Base-by-base conservation (phyloP, 495 filamentous ascomycete species). In the Pyrenopolyporus hunteri region DNA sequence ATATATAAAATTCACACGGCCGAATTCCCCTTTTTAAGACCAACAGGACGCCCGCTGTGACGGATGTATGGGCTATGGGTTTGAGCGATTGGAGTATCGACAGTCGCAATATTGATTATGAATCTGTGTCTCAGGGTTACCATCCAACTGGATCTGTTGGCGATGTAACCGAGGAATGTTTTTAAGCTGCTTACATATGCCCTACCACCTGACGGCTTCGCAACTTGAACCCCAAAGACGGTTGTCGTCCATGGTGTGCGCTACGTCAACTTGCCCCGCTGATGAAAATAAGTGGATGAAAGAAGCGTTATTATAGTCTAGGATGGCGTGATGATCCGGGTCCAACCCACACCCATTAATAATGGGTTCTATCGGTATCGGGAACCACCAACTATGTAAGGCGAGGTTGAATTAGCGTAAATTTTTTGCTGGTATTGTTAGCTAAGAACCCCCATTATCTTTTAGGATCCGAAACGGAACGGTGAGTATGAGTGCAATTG, bases 251-350 rank as follows among this genome's bases (percentile, higher is more conserved):
- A 23, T 1, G 8, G n/a, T 8, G 17, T 29, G 13, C 9, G 17
- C 36, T 7, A 43, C 45, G 42, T 25, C 36, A 16, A 16, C 40
- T 17, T 51, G 28, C 59, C 45, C 39, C 39, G 46, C 46, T 33
- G 17, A 49, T 37, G 19, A 25, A 11, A 26, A 29, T n/a, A 25
- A 20, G 44, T 17, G 7, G 22, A 50, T 39, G 20, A 22, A 8
- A 10, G 32, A 33, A 29, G 28, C 53, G 60, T 53, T 46, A 63
- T 63, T 13, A 26, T n/a, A 35, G 9, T 19, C 31, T 31, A 16
- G 25, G 13, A 63, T 63, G 31, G 60, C 60, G 60, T 42, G 51
- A 52, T 42, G 8, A n/a, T n/a, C n/a, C n/a, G n/a, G n/a, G n/a
- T n/a, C n/a, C n/a, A n/a, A n/a, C n/a, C n/a, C n/a, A n/a, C n/a